Percentiles rank a stretch among this genome's conserved stretches.
These are phyloP conservation scores for Starmerella cellae DNA, from an alignment of 805 yeast genomes.

Conservation along the genomic window DNA sequence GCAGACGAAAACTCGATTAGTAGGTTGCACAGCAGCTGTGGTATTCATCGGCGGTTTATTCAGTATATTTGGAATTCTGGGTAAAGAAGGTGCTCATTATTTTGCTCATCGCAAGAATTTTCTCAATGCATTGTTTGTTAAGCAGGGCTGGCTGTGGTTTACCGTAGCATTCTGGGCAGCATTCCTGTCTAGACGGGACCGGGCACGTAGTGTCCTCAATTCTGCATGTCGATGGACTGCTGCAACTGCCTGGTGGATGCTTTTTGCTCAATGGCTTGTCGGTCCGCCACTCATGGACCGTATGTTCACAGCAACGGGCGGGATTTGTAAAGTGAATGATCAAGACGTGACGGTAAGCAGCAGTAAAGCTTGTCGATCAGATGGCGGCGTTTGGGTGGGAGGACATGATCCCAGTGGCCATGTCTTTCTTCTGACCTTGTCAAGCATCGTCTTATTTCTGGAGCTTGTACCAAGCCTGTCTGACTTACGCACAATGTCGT, in stretches of 20 bases:
- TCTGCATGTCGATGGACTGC: constrained; percentile 32
- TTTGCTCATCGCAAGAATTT: constrained; percentile 45
- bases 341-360: background rate
- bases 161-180: constrained; percentile 30
- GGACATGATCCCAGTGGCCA: constrained; percentile 98
- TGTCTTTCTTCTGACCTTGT: constrained; percentile 59
- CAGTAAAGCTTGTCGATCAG: constrained; percentile 33
- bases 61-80: constrained; percentile 1
- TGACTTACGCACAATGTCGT: background rate
- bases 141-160: constrained; percentile 92
- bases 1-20: background rate
- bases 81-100: constrained; percentile 19
- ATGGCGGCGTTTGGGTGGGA: constrained; percentile 61
- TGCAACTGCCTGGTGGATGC: constrained; percentile 67
- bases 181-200: background rate
- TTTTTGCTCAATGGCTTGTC: constrained; percentile 78
- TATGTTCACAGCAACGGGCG: constrained; percentile 70
- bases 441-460: constrained; percentile 50
- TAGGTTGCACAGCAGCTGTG: background rate
- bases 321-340: constrained; percentile 38
- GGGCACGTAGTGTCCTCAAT: background rate
- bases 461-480: constrained; percentile 40
- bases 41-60: constrained; percentile 6
- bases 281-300: constrained; percentile 84
- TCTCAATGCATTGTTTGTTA: constrained; percentile 63